Base-by-base conservation (phyloP, 805 yeast species). In the Candida xiaguanensis region DNA sequence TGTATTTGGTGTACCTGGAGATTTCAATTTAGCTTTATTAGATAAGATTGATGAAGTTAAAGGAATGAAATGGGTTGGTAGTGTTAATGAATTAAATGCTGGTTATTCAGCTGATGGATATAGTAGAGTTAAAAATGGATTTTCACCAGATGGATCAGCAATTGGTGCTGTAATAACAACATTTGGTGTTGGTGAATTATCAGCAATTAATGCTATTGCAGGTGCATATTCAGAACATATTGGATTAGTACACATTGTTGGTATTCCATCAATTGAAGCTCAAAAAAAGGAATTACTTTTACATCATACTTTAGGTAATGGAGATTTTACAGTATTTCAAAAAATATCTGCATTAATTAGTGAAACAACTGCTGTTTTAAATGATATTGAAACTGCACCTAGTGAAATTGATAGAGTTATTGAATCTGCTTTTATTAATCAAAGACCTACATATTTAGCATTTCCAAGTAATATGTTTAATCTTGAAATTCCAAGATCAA, bases 31-130 rank as follows among this genome's bases (percentile, higher is more conserved):
- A 45, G 70, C 73, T 4, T 62, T 86, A 16, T 63, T 85, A 50
- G 95, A 86, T 55, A 78, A 81, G 51, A 57, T 84, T 34, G 80
- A 85, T 52, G 61, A 74, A 7, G 26, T 46, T 61, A 70, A 28
- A 56, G 67, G 66, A 8, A 56, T 62, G 9, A 82, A 48, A 63
- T 88, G 95, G 87, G 70, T 85, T 36, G 96, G 95, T 16, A 78
- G 80, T 44, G 85, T 95, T 64, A 89, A 89, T 55, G 97, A 89
- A 64, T 70, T 89, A 47, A 90, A 89, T 55, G 82, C 93, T 4
- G 91, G 93, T 6, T 89, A 90, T 56, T 80, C 95, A 4, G 89
- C 91, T 7, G 96, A 90, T 58, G 97, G 96, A 5, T 90, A 86
- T 53, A 78, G 91, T 13, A 70, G 80, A 19, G 67, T 72, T 34